Evolutionary conservation across 106 monocot genomes (phyloP).

Genomic region (Platanthera zijinensis): DNA sequence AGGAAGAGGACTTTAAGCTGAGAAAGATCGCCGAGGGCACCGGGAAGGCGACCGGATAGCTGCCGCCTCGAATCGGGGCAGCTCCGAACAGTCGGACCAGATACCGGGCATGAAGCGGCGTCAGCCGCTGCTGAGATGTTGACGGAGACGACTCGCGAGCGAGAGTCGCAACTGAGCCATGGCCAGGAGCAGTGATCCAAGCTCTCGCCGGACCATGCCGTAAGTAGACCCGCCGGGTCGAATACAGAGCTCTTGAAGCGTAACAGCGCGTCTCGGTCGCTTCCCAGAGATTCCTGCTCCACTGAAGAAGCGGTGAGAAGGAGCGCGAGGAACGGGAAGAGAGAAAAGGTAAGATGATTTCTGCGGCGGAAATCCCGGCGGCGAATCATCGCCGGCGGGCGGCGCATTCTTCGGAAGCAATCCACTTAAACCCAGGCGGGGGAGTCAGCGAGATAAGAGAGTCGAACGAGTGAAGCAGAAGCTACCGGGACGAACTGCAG

Average conservation of each 20-base stretch:
- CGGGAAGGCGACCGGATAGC: slow-evolving; percentile 18
- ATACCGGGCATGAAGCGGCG: slow-evolving; percentile 1
- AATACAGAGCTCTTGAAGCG: slow-evolving; percentile 41
- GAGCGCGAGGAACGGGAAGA: slow-evolving; percentile 8
- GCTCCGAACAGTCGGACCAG: slow-evolving; percentile 6
- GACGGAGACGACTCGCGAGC: slow-evolving; percentile 27
- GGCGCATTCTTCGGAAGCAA: slow-evolving; percentile 12
- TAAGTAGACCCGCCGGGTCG: slow-evolving; percentile 39
- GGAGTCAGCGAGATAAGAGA: background rate
- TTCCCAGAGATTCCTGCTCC: background rate
- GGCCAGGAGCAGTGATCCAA: slow-evolving; percentile 36
- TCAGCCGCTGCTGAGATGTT: slow-evolving; percentile 19
- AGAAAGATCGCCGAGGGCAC: slow-evolving; percentile 15
- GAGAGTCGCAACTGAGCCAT: slow-evolving; percentile 36
- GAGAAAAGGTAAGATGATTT: background rate
- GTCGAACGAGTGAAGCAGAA: background rate
- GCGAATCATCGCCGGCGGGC: slow-evolving; percentile 12
- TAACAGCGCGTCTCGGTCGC: slow-evolving; percentile 28
- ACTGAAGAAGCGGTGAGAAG: background rate
- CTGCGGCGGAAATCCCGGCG: slow-evolving; percentile 14
- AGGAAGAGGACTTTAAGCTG: slow-evolving; percentile 31
- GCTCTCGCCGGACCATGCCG: slow-evolving; percentile 23
- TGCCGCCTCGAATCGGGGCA: slow-evolving; percentile 15
- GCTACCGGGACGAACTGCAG: background rate
- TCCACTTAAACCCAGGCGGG: background rate